phyloP scores from a whole-genome alignment of 805 yeast species.

The Candida awuae region DNA sequence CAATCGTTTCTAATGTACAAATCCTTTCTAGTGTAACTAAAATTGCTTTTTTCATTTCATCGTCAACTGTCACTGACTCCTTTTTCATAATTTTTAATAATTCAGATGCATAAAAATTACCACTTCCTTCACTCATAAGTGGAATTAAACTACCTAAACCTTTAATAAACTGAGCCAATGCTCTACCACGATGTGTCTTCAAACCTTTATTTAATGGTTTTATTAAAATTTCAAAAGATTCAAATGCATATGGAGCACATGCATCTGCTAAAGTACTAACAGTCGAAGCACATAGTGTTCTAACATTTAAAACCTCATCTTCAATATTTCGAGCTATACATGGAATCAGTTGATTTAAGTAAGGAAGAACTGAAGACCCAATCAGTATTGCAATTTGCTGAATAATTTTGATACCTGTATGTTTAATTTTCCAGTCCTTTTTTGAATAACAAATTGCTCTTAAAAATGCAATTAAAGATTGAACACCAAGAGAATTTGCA shows the following conservation, averaged over 20 bases:
- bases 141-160: slow-evolving; percentile 79
- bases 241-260: slow-evolving; percentile 82
- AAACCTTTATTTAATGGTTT: slow-evolving; percentile 81
- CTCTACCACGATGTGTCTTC: slow-evolving; percentile 65
- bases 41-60: slow-evolving; percentile 74
- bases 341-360: slow-evolving; percentile 54
- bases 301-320: slow-evolving; percentile 62
- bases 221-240: slow-evolving; percentile 65
- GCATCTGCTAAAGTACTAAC: slow-evolving; percentile 72
- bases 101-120: slow-evolving; percentile 69
- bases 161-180: slow-evolving; percentile 65
- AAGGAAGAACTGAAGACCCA: slow-evolving; percentile 73
- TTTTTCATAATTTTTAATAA: slow-evolving; percentile 57
- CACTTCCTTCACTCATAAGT: slow-evolving; percentile 76
- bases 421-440: slow-evolving; percentile 75
- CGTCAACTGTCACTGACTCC: slow-evolving; percentile 77
- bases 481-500: slow-evolving; percentile 71
- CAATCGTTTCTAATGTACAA: slow-evolving; percentile 51
- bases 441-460: slow-evolving; percentile 71
- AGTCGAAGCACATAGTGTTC: slow-evolving; percentile 65
- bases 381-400: slow-evolving; percentile 64
- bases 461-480: slow-evolving; percentile 65
- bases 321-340: slow-evolving; percentile 50
- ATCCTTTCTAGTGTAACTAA: slow-evolving; percentile 61
- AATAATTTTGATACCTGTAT: slow-evolving; percentile 69